phyloP scores from a whole-genome alignment of 805 yeast species.

The Kuraishia cidri region DNA sequence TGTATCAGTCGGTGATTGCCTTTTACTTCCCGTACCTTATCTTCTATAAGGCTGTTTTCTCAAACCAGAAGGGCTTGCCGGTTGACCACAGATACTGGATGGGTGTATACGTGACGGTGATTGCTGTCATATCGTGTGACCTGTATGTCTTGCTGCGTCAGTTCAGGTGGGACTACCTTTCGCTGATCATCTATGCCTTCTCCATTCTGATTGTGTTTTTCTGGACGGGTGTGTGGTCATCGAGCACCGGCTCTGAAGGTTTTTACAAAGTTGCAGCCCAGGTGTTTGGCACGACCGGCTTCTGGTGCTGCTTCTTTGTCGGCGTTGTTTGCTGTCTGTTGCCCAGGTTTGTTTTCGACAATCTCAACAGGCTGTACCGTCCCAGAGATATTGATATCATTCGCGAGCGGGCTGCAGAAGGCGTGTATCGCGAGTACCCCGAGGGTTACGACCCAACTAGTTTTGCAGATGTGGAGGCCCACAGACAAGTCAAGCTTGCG shows the following conservation, averaged over 20 bases:
- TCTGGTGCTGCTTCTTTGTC: slow-evolving; percentile 58
- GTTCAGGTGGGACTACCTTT: slow-evolving; percentile 72
- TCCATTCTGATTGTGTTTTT: slow-evolving; percentile 52
- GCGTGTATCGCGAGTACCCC: slow-evolving; percentile 42
- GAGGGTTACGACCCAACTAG: slow-evolving; percentile 45
- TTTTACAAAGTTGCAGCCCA: slow-evolving; percentile 59
- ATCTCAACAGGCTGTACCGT: slow-evolving; percentile 36
- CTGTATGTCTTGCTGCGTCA: slow-evolving; percentile 60
- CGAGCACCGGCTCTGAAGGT: slow-evolving; percentile 32
- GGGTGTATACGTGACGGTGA: slow-evolving; percentile 53
- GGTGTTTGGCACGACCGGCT: slow-evolving; percentile 48
- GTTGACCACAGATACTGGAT: slow-evolving; percentile 65
- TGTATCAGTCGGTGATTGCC: slow-evolving; percentile 62
- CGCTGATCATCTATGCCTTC: slow-evolving; percentile 39
- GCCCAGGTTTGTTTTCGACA: slow-evolving; percentile 52
- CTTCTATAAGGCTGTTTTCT: slow-evolving; percentile 33
- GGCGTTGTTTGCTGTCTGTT: slow-evolving; percentile 45
- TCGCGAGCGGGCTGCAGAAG: slow-evolving; percentile 48
- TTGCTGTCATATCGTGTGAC: slow-evolving; percentile 59
- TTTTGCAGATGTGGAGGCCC: slow-evolving; percentile 15
- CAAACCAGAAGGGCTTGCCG: slow-evolving; percentile 33
- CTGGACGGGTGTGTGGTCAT: slow-evolving; percentile 80
- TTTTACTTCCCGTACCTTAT: slow-evolving; percentile 61
- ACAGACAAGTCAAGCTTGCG: slow-evolving; percentile 7
- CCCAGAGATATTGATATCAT: slow-evolving; percentile 68